phyloP scores from a whole-genome alignment of 2,329 filamentous ascomycete genomes.

The Fusarium penzigii region DNA sequence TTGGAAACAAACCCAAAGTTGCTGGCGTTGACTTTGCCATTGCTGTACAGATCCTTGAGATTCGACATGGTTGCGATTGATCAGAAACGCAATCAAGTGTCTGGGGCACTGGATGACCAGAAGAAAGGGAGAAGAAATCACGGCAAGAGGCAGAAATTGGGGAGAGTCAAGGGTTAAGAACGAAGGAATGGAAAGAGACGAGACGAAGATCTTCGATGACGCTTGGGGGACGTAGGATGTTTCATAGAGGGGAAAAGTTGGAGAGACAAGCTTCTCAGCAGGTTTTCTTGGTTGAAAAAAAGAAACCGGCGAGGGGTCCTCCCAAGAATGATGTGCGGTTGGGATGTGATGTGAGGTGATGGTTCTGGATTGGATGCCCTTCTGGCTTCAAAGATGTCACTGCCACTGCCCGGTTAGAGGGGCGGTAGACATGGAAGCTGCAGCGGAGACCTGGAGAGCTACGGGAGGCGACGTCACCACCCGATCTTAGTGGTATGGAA shows the following conservation, averaged over 20 bases:
- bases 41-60: slow-evolving; percentile 34
- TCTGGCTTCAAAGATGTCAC: background rate
- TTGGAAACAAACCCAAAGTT: slow-evolving; percentile 44
- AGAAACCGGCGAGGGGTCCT: background rate
- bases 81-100: slow-evolving; percentile 5
- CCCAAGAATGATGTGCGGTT: background rate
- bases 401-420: slow-evolving; percentile 3
- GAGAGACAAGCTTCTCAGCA: slow-evolving; percentile 27
- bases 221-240: slow-evolving; percentile 7
- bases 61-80: slow-evolving; percentile 33
- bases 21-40: slow-evolving; percentile 29
- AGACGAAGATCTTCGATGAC: slow-evolving; percentile 15
- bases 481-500: slow-evolving; percentile 9
- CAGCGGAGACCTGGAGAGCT: background rate
- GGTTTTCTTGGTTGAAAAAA: background rate
- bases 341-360: background rate
- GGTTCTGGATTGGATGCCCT: background rate
- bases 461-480: slow-evolving; percentile 23
- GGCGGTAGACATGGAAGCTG: background rate
- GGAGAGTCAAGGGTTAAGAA: background rate
- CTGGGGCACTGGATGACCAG: background rate
- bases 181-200: no score
- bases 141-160: background rate
- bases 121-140: background rate
- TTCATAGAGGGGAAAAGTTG: slow-evolving; percentile 6